phyloP scores from a whole-genome alignment of 73 alveolate species.

The Stentor roeselii region DNA sequence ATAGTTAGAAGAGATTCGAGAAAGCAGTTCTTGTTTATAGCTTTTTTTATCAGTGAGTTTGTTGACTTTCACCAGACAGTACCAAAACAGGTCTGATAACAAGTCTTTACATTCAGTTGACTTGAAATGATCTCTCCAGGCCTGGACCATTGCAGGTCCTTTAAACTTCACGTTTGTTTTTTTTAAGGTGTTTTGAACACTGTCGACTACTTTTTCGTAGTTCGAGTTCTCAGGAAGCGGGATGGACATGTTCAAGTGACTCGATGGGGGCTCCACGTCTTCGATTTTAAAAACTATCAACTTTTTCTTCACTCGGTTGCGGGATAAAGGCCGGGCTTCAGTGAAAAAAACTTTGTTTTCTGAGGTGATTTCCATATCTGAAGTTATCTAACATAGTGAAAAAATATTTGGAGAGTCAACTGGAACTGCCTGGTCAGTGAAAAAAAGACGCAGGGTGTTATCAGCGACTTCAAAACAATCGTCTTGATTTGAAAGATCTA shows the following conservation, averaged over 20 bases:
- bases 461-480: too few relatives aligned
- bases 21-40: conserved; percentile 31
- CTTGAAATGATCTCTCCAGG: conserved; percentile 1
- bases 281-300: conserved; percentile 5
- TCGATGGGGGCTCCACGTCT: background rate
- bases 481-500: too few relatives aligned
- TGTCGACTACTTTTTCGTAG: conserved; percentile 6
- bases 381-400: too few relatives aligned
- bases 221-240: conserved; percentile 23
- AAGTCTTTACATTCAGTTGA: conserved; percentile 1
- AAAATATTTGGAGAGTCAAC: too few relatives aligned
- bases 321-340: background rate
- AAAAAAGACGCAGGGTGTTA: too few relatives aligned
- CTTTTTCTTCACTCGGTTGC: background rate
- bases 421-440: too few relatives aligned
- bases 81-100: conserved; percentile 18
- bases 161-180: conserved; percentile 9
- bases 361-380: too few relatives aligned
- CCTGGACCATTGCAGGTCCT: background rate
- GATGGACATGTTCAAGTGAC: background rate
- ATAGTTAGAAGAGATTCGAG: conserved; percentile 45
- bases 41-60: conserved; percentile 26
- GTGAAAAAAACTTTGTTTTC: background rate
- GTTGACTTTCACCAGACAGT: background rate
- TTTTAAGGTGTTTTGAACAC: background rate